Evolutionary conservation across 2,329 filamentous ascomycete genomes (phyloP).

Genomic region (Trichoderma sp.): DNA sequence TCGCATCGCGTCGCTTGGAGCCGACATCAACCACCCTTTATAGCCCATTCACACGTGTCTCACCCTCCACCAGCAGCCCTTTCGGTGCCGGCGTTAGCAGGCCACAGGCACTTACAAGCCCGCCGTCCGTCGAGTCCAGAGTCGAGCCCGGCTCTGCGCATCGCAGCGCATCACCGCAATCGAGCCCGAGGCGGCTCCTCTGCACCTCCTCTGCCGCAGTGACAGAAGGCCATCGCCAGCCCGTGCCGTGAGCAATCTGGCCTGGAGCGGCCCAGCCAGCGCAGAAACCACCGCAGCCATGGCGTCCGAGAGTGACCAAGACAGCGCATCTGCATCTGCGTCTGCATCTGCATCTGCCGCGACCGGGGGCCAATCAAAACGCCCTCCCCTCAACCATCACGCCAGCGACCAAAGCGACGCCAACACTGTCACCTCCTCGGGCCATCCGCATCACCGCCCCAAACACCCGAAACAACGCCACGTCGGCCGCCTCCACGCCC

Average conservation of each 20-base stretch:
- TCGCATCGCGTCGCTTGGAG: conserved; percentile 25
- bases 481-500: conserved; percentile 51
- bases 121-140: conserved; percentile 3
- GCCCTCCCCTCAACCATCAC: conserved; percentile 43
- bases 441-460: conserved; percentile 31
- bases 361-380: conserved; percentile 58
- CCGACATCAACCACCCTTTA: conserved; percentile 24
- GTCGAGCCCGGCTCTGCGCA: conserved; percentile 4
- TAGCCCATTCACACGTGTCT: conserved; percentile 29
- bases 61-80: conserved; percentile 23
- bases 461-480: conserved; percentile 40
- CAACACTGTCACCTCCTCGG: conserved; percentile 31
- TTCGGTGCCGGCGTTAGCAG: conserved; percentile 3
- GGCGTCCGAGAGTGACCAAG: conserved; percentile 50
- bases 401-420: conserved; percentile 38
- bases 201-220: conserved; percentile 8
- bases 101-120: conserved; percentile 10
- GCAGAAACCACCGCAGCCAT: conserved; percentile 34
- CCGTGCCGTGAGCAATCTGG: neutral
- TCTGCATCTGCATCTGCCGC: conserved; percentile 24
- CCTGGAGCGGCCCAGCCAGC: conserved; percentile 13
- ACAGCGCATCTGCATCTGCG: conserved; percentile 44
- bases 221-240: neutral
- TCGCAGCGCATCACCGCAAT: neutral
- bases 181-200: conserved; percentile 8